Evolutionary conservation across 352 stramenopile genomes (phyloP), one percentile per base, ranked within the genome.

Genomic region (Globisporangium lucens): DNA sequence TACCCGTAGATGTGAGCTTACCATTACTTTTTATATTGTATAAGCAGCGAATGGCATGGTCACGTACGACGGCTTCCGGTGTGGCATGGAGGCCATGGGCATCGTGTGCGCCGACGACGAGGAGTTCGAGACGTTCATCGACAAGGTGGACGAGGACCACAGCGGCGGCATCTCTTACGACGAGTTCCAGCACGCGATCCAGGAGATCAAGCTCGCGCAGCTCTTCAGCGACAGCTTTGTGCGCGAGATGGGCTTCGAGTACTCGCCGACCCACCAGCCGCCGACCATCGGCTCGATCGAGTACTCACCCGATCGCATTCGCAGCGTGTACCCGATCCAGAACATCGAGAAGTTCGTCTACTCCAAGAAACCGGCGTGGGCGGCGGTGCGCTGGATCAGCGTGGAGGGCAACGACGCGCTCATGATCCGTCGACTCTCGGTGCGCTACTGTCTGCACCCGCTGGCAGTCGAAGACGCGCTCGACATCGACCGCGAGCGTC

Each of bases 171-270:
- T 97, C 67, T 87, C 86, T 49, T 94, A 89, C 71, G 76, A 89
- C 27, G 88, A 97, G 61, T 97, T 97, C 73, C 73, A 92, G 61
- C 85, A 89, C 46, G 87, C 85, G n/a, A 87, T 97, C 30, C 89
- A 96, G 52, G 89, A 93, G 70, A 91, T 97, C 66, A 97, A 97
- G 70, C 65, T 96, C 47, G 88, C 88, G 20, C 86, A 96, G 52
- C 80, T 97, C 60, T 94, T 97, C 61, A 89, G 76, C 56, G 74
- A 78, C 6, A 75, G 82, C 20, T 87, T 89, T 67, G 52, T 93
- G 5, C 60, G 38, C 0, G 75, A 88, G 6, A 75, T 79, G 61
- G 70, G 67, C 0, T 51, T 74, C 27, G 69, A 79, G 36, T 35
- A 59, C 64, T n/a, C 43, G 43, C 43, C 43, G 7, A n/a, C 5